These are phyloP conservation scores for Boechera retrofracta DNA, from an alignment of 345 rosid genomes.

Conservation along the genomic window DNA sequence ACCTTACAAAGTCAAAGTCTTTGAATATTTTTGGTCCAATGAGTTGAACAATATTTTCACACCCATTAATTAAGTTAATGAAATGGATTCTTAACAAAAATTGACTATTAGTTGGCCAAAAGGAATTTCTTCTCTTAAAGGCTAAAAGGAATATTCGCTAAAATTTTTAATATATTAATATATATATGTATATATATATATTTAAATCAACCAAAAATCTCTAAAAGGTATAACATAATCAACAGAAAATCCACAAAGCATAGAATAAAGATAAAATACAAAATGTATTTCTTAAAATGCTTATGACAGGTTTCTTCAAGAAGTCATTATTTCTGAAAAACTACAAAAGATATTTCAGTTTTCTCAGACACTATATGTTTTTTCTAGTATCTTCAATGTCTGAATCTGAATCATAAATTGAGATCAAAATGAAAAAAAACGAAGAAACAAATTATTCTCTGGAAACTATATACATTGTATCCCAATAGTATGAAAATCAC, in stretches of 20 bases:
- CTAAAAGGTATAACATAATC: constrained; percentile 1
- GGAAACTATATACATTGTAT: constrained; percentile 42
- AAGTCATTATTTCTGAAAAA: constrained; percentile 8
- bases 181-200: too few relatives aligned
- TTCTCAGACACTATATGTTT: constrained; percentile 3
- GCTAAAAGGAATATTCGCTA: constrained; percentile 18
- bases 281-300: neutral
- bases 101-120: constrained; percentile 41
- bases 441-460: constrained; percentile 38
- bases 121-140: constrained; percentile 4
- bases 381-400: constrained; percentile 15
- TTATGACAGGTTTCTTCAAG: constrained; percentile 2
- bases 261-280: neutral
- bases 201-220: neutral
- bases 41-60: constrained; percentile 37
- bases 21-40: constrained; percentile 34
- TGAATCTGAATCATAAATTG: constrained; percentile 30
- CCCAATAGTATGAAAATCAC: constrained; percentile 36
- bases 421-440: neutral
- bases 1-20: constrained; percentile 38
- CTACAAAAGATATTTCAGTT: constrained; percentile 10
- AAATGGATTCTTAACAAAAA: constrained; percentile 26
- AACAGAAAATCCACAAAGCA: constrained; percentile 20
- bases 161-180: neutral
- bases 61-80: neutral